Conservation (phyloP, 352 stramenopile genomes). For the Pythium apleroticum region DNA sequence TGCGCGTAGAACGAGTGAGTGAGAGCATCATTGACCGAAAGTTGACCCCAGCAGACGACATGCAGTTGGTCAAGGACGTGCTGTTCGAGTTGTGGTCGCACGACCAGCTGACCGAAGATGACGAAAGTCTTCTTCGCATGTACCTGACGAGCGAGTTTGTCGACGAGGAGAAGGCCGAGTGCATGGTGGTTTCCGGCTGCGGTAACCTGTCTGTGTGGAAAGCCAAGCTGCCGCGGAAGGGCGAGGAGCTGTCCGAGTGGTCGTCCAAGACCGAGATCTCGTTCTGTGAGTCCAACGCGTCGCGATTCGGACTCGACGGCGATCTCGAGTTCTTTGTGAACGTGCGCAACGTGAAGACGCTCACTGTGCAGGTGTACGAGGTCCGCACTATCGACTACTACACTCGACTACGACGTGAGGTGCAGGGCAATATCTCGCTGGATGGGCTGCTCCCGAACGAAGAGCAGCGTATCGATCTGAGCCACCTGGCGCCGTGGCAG, state of each 20-base stretch:
- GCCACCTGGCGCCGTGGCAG: conserved; percentile 45
- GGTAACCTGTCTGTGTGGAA: conserved; percentile 30
- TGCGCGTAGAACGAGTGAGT: conserved; percentile 8
- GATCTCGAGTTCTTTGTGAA: conserved; percentile 39
- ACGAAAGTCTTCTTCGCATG: conserved; percentile 7
- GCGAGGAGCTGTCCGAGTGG: conserved; percentile 22
- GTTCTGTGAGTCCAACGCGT: conserved; percentile 54
- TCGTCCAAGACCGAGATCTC: conserved; percentile 29
- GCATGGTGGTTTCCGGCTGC: conserved; percentile 16
- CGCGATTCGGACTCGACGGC: conserved; percentile 42
- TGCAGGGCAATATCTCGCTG: conserved; percentile 51
- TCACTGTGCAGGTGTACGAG: conserved; percentile 63
- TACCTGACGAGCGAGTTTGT: conserved; percentile 13
- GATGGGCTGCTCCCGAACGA: conserved; percentile 61
- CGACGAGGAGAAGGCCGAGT: conserved; percentile 15
- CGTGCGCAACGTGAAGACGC: conserved; percentile 45
- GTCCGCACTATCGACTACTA: conserved; percentile 65
- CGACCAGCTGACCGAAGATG: background rate
- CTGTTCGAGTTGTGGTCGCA: conserved; percentile 7
- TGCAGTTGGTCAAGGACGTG: conserved; percentile 14
- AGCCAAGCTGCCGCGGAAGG: conserved; percentile 31
- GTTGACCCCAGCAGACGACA: conserved; percentile 1
- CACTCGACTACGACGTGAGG: conserved; percentile 40
- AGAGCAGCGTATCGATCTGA: conserved; percentile 50
- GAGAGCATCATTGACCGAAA: background rate